These are phyloP conservation scores for Effrenium voratum DNA, from an alignment of 73 alveolate species.

Conservation along the genomic window DNA sequence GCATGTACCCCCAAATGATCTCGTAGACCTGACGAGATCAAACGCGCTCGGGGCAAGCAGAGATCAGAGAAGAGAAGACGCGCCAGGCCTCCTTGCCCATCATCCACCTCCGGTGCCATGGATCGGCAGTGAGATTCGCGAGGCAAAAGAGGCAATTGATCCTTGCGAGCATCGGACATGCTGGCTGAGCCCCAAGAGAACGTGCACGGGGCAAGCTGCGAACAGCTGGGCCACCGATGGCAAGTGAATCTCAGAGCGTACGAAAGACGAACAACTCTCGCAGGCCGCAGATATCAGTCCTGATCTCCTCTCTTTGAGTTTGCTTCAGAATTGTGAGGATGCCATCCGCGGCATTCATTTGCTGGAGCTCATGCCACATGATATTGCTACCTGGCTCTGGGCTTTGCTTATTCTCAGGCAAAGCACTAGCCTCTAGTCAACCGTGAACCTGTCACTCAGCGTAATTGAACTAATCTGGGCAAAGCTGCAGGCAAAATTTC, in stretches of 20 bases:
- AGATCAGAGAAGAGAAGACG: too few species aligned
- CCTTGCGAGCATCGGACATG: too few species aligned
- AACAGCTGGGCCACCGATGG: too few species aligned
- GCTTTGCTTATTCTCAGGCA: too few species aligned
- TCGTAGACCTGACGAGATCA: slow-evolving; percentile 60
- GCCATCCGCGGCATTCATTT: slow-evolving; percentile 89
- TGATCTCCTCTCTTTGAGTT: slow-evolving; percentile 84
- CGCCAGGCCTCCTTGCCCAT: slow-evolving; percentile 76
- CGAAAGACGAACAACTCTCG: not conserved
- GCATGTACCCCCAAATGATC: slow-evolving; percentile 92
- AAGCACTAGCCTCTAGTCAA: too few species aligned
- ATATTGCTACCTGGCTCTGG: slow-evolving; percentile 57
- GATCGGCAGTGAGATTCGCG: slow-evolving; percentile 87
- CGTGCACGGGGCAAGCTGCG: too few species aligned
- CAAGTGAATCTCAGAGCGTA: too few species aligned
- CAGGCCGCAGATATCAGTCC: too few species aligned
- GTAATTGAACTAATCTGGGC: not conserved
- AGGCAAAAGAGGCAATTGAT: slow-evolving; percentile 90
- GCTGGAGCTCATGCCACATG: slow-evolving; percentile 94
- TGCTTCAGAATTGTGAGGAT: slow-evolving; percentile 77
- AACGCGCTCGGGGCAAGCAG: too few species aligned
- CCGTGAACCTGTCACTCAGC: not conserved
- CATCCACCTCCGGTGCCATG: slow-evolving; percentile 92
- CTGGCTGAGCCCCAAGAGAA: too few species aligned
- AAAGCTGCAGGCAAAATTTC: slow-evolving; percentile 88